These are phyloP conservation scores for Dentiscutata heterogama DNA, from an alignment of 371 early-diverging fungal species.

Conservation along the genomic window DNA sequence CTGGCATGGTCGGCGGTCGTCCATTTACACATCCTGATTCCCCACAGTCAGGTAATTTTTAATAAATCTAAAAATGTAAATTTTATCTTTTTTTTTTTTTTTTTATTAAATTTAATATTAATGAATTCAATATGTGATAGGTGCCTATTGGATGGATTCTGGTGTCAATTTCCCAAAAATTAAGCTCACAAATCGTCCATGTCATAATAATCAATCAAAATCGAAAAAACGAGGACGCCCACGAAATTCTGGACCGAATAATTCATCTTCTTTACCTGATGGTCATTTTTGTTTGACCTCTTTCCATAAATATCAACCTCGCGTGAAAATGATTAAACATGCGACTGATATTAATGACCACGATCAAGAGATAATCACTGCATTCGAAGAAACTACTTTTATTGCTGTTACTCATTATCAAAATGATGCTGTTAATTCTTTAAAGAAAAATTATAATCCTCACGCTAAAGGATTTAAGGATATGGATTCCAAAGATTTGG, in stretches of 20 bases:
- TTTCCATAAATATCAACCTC: constrained; percentile 62
- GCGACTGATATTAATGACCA: constrained; percentile 1
- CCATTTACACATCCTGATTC: constrained; percentile 52
- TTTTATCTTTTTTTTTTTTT: too few relatives aligned
- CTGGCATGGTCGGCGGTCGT: constrained; percentile 6
- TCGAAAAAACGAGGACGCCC: background rate
- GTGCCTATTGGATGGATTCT: constrained; percentile 54
- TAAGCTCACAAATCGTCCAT: constrained; percentile 59
- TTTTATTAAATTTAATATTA: too few relatives aligned
- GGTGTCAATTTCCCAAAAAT: constrained; percentile 56
- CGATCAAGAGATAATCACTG: constrained; percentile 43
- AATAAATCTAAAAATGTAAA: background rate
- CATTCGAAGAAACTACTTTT: constrained; percentile 57
- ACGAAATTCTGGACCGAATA: background rate
- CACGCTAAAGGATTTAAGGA: constrained; percentile 64
- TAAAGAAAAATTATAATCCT: constrained; percentile 65
- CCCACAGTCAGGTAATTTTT: constrained; percentile 48
- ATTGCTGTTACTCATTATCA: constrained; percentile 71
- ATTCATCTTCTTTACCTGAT: constrained; percentile 10
- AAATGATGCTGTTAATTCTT: constrained; percentile 58
- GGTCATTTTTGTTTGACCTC: constrained; percentile 54
- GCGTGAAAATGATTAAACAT: constrained; percentile 56
- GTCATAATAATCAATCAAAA: background rate
- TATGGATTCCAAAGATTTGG: background rate
- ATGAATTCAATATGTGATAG: too few relatives aligned